phyloP scores from a whole-genome alignment of 495 filamentous ascomycete genomes.

The Podospora bellae-mahoneyi region DNA sequence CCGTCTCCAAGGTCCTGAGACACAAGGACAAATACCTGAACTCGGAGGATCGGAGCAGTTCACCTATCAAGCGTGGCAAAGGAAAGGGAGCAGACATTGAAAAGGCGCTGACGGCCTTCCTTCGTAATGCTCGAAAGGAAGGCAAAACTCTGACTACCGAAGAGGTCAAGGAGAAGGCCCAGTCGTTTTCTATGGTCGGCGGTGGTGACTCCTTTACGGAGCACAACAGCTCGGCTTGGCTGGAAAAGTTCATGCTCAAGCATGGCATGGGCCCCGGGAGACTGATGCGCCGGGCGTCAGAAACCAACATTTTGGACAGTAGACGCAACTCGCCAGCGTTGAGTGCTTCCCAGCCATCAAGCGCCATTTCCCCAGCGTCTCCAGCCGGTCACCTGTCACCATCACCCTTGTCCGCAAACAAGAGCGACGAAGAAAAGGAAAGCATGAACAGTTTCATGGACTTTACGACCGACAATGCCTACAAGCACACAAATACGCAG shows the following conservation, averaged over 20 bases:
- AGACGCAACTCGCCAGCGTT: constrained; percentile 51
- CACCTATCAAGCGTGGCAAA: constrained; percentile 84
- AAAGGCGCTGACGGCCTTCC: constrained; percentile 87
- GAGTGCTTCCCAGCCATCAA: constrained; percentile 64
- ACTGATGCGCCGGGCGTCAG: constrained; percentile 66
- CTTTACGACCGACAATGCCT: constrained; percentile 46
- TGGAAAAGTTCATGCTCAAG: constrained; percentile 96
- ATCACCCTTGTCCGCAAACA: constrained; percentile 63
- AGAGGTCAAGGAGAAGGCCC: constrained; percentile 82
- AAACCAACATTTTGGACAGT: constrained; percentile 59
- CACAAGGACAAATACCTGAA: constrained; percentile 96
- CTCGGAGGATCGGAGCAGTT: constrained; percentile 79
- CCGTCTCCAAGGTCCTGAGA: constrained; percentile 94
- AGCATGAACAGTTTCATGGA: constrained; percentile 47
- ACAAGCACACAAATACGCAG: constrained; percentile 54
- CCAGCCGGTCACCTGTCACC: constrained; percentile 60
- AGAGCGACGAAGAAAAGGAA: constrained; percentile 62
- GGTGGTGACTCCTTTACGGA: constrained; percentile 70
- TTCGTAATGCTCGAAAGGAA: constrained; percentile 72
- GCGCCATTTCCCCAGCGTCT: constrained; percentile 70
- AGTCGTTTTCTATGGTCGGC: constrained; percentile 74
- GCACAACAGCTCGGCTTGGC: constrained; percentile 71
- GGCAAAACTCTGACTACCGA: constrained; percentile 75
- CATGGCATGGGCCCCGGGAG: constrained; percentile 68
- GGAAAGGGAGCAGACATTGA: constrained; percentile 94